A percentile compares a stretch with the other conserved stretches of the same genome.
phyloP scores from a whole-genome alignment of 2,329 filamentous ascomycete species.

The Podosphaera fusca region DNA sequence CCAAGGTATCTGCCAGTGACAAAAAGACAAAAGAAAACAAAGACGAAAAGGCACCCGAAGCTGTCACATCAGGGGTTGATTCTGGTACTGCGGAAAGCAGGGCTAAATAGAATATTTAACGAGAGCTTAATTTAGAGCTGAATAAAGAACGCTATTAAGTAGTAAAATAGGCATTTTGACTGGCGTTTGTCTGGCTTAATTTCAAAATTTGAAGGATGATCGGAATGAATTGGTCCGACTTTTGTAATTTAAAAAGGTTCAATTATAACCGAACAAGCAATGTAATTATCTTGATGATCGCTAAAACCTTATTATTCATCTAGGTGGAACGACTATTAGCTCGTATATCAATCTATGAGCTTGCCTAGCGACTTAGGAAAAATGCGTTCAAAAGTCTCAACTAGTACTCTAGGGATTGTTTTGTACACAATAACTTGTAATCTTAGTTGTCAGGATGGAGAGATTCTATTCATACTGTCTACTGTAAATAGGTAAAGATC shows the following conservation, averaged over 20 bases:
- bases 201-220: background rate
- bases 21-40: slow-evolving; percentile 17
- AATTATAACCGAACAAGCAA: background rate
- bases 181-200: background rate
- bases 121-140: background rate
- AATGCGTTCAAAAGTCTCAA: too few species aligned
- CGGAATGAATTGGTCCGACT: background rate
- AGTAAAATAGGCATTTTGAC: background rate
- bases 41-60: slow-evolving; percentile 47
- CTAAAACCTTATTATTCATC: too few species aligned
- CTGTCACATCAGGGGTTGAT: slow-evolving; percentile 38
- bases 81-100: slow-evolving; percentile 39
- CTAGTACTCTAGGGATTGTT: too few species aligned
- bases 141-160: background rate
- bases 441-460: too few species aligned
- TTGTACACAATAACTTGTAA: too few species aligned
- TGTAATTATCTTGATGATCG: background rate
- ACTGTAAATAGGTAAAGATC: too few species aligned
- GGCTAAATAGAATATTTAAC: background rate
- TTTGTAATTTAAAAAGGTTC: background rate
- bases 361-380: too few species aligned
- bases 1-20: slow-evolving; percentile 49
- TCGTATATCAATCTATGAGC: too few species aligned
- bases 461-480: too few species aligned
- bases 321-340: too few species aligned